A percentile compares a stretch with the other conserved stretches of the same genome.
Evolutionary conservation across 2,329 filamentous ascomycete genomes (phyloP).

Genomic region (Colletotrichum orbiculare): DNA sequence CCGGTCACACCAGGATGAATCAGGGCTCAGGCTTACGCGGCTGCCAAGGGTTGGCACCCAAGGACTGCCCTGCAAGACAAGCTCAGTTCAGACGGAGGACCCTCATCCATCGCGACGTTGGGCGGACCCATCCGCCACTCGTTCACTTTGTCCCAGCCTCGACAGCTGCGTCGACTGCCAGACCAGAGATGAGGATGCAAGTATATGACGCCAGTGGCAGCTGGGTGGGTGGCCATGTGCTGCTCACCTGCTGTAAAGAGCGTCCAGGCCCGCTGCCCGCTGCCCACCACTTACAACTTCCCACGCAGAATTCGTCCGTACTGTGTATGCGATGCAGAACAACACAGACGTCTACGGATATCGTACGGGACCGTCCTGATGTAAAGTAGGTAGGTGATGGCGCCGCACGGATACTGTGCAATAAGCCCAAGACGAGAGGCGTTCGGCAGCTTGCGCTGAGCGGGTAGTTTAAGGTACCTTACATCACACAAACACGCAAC

Average conservation of each 20-base stretch:
- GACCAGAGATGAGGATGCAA: constrained; percentile 10
- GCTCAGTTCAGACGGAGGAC: constrained; percentile 25
- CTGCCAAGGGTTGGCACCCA: constrained; percentile 27
- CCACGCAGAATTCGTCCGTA: too few relatives aligned
- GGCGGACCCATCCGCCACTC: background rate
- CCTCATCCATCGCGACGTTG: background rate
- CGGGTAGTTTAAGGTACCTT: constrained; percentile 24
- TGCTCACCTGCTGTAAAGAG: too few relatives aligned
- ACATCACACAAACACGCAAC: constrained; percentile 5
- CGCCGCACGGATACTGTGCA: background rate
- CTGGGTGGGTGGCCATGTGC: background rate
- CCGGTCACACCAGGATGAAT: constrained; percentile 36
- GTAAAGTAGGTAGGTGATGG: background rate
- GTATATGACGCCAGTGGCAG: constrained; percentile 10
- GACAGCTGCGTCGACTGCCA: background rate
- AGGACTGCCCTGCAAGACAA: constrained; percentile 15
- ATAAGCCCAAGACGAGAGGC: background rate
- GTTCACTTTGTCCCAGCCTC: constrained; percentile 17
- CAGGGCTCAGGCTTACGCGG: constrained; percentile 35
- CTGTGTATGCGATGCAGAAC: background rate
- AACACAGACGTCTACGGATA: constrained; percentile 1
- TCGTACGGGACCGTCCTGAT: background rate
- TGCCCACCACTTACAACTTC: too few relatives aligned
- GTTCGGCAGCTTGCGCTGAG: constrained; percentile 11
- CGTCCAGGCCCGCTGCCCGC: too few relatives aligned